phyloP scores from a whole-genome alignment of 768 basidiomycete genomes.

The Tulasnella sp. region DNA sequence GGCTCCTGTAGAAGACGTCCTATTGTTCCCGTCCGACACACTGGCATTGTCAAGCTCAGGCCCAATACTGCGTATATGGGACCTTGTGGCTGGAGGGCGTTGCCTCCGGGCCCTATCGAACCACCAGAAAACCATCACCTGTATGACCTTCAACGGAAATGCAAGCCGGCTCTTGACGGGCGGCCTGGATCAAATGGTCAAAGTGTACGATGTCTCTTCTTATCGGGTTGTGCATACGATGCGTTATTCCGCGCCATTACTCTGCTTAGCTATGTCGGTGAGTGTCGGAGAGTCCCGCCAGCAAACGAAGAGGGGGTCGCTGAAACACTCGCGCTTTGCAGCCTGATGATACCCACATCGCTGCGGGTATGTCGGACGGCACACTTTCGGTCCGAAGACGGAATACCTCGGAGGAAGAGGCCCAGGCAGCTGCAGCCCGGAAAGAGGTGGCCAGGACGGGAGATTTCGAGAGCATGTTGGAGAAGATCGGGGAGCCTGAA shows the following conservation, averaged over 20 bases:
- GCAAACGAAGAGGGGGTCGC: not conserved
- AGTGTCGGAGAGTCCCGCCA: constrained; percentile 41
- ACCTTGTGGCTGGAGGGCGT: constrained; percentile 88
- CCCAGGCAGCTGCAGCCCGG: constrained; percentile 41
- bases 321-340: constrained; percentile 44
- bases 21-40: constrained; percentile 90
- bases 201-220: constrained; percentile 92
- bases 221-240: constrained; percentile 98
- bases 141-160: constrained; percentile 76
- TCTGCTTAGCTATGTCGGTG: constrained; percentile 91
- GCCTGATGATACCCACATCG: constrained; percentile 97
- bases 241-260: constrained; percentile 92
- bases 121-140: constrained; percentile 97
- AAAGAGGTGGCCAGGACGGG: constrained; percentile 56
- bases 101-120: constrained; percentile 92
- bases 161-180: constrained; percentile 85
- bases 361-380: constrained; percentile 95
- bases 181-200: constrained; percentile 95
- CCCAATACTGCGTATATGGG: constrained; percentile 93
- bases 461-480: constrained; percentile 67
- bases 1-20: constrained; percentile 85
- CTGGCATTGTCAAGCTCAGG: constrained; percentile 85
- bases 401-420: constrained; percentile 72
- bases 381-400: constrained; percentile 95
- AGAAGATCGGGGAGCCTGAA: constrained; percentile 59